These are phyloP conservation scores for Thraustotheca clavata DNA, from an alignment of 352 stramenopile genomes.

Conservation along the genomic window DNA sequence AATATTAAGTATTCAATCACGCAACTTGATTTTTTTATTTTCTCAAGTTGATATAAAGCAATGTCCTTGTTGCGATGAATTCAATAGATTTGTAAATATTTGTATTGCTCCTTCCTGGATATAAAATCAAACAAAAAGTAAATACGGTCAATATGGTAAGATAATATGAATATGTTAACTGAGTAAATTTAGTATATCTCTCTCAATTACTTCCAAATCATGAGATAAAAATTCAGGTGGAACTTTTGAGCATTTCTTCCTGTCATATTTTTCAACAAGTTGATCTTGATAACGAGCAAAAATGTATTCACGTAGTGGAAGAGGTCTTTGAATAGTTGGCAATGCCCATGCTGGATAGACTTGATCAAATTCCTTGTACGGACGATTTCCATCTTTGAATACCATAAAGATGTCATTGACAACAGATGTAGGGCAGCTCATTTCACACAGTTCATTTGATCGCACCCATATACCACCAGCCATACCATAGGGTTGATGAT, in stretches of 20 bases:
- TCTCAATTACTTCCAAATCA: neutral
- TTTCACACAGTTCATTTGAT: neutral
- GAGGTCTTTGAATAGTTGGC: neutral
- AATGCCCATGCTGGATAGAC: neutral
- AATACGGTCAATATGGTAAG: no score
- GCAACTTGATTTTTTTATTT: no score
- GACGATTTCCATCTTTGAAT: neutral
- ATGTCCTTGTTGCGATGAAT: no score
- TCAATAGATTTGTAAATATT: no score
- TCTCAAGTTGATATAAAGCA: no score
- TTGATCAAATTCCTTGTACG: neutral
- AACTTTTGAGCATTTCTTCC: neutral
- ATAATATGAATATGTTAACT: no score
- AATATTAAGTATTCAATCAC: no score
- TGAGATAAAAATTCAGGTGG: neutral
- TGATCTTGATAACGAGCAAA: neutral
- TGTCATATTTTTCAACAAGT: neutral
- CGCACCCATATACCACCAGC: neutral
- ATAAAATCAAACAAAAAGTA: no score
- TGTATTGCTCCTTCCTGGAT: no score
- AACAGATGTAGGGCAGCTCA: neutral
- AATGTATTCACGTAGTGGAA: conserved; percentile 1
- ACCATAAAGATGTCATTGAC: neutral
- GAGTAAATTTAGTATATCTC: no score
- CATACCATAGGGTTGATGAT: neutral